A percentile compares a stretch with the other conserved stretches of the same genome.
phyloP scores from a whole-genome alignment of 352 stramenopile genomes.

The Albugo laibachii region DNA sequence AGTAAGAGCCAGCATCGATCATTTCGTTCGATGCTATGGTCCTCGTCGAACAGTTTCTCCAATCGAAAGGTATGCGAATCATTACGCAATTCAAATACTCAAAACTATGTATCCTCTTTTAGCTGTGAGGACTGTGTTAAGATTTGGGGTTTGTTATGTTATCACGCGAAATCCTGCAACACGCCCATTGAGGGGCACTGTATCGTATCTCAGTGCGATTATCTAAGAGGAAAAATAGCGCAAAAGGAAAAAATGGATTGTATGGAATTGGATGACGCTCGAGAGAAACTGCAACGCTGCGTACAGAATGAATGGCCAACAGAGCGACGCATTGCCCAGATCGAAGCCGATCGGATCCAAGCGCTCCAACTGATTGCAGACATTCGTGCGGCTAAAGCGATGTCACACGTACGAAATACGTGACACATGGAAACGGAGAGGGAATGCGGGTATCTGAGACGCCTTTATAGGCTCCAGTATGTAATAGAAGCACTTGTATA shows the following conservation, averaged over 20 bases:
- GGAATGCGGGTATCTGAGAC: too few species aligned
- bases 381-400: slow-evolving; percentile 37
- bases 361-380: slow-evolving; percentile 57
- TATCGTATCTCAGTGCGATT: slow-evolving; percentile 71
- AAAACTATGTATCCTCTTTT: not conserved
- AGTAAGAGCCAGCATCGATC: slow-evolving; percentile 74
- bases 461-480: too few species aligned
- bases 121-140: slow-evolving; percentile 68
- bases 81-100: not conserved
- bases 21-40: slow-evolving; percentile 74
- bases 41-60: slow-evolving; percentile 36
- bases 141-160: slow-evolving; percentile 76
- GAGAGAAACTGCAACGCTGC: slow-evolving; percentile 20
- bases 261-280: slow-evolving; percentile 31
- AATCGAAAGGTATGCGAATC: slow-evolving; percentile 50
- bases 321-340: slow-evolving; percentile 57
- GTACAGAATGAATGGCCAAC: slow-evolving; percentile 44
- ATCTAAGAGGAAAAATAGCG: slow-evolving; percentile 68
- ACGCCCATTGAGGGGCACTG: slow-evolving; percentile 33
- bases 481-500: too few species aligned
- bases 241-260: slow-evolving; percentile 44
- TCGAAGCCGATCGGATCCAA: slow-evolving; percentile 52
- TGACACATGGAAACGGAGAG: not conserved
- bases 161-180: slow-evolving; percentile 54
- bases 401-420: slow-evolving; percentile 9